Percentiles rank a stretch among this genome's conserved stretches.
Conservation (phyloP, 805 yeast species). For the Tetrapisispora taiwanensis region DNA sequence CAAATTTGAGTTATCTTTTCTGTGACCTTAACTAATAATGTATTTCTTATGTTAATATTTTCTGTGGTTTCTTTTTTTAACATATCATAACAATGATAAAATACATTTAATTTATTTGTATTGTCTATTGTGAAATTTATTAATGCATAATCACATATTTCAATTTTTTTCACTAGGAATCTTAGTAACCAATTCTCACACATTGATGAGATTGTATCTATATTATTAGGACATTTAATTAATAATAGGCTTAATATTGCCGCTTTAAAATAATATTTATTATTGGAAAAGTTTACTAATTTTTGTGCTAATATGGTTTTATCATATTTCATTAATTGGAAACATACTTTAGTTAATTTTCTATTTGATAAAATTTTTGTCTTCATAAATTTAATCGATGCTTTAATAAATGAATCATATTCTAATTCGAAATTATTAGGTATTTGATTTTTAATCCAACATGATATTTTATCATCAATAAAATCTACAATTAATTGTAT, state of each 20-base stretch:
- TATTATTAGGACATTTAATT: not conserved
- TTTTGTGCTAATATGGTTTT: not conserved
- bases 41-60: slow-evolving; percentile 9
- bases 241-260: not conserved
- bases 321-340: not conserved
- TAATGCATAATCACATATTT: slow-evolving; percentile 13
- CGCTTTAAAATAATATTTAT: not conserved
- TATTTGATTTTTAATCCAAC: slow-evolving; percentile 2
- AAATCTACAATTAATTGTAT: not conserved
- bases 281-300: not conserved
- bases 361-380: not conserved
- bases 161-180: slow-evolving; percentile 3
- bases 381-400: not conserved
- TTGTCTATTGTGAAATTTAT: slow-evolving; percentile 12
- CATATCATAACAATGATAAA: slow-evolving; percentile 17
- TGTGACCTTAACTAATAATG: slow-evolving; percentile 14
- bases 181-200: slow-evolving; percentile 13
- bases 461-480: slow-evolving; percentile 9
- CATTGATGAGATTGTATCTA: not conserved
- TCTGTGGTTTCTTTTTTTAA: slow-evolving; percentile 8
- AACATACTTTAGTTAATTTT: not conserved
- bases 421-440: not conserved
- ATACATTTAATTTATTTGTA: slow-evolving; percentile 8
- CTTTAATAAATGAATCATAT: not conserved
- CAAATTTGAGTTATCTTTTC: slow-evolving; percentile 18